Percentiles rank a stretch among this genome's conserved stretches.
phyloP scores from a whole-genome alignment of 257 asterid species.

The Solanum chiquidenum region DNA sequence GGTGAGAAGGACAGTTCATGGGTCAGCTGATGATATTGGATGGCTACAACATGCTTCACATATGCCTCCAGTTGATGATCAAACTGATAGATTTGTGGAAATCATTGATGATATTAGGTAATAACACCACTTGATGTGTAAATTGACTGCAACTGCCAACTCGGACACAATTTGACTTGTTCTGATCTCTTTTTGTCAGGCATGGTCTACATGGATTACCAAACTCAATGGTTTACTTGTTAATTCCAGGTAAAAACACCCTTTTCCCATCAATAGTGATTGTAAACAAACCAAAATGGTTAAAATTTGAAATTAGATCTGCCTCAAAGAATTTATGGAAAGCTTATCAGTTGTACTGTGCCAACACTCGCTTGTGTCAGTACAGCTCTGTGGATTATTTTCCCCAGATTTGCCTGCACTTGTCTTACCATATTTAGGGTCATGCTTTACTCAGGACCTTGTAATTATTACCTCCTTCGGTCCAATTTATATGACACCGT shows the following conservation, averaged over 20 bases:
- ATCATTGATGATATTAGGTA: conserved; percentile 79
- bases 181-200: conserved; percentile 31
- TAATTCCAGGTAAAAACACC: conserved; percentile 74
- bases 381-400: background rate
- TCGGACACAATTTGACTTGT: conserved; percentile 4
- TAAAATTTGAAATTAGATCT: background rate
- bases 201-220: conserved; percentile 92
- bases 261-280: background rate
- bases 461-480: background rate
- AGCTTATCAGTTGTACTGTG: background rate
- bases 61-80: conserved; percentile 91
- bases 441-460: background rate
- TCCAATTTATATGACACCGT: background rate
- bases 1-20: conserved; percentile 86
- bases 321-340: background rate
- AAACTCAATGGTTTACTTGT: conserved; percentile 76
- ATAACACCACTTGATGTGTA: background rate
- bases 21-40: conserved; percentile 96
- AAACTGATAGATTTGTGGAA: conserved; percentile 66
- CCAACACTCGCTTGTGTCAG: background rate
- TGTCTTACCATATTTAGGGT: background rate
- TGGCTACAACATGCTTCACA: conserved; percentile 69
- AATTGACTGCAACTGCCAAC: background rate
- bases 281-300: background rate
- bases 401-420: background rate